A percentile compares a stretch with the other conserved stretches of the same genome.
Evolutionary conservation across 306 rosid species (phyloP).

Genomic region (Leucaena leucocephala): DNA sequence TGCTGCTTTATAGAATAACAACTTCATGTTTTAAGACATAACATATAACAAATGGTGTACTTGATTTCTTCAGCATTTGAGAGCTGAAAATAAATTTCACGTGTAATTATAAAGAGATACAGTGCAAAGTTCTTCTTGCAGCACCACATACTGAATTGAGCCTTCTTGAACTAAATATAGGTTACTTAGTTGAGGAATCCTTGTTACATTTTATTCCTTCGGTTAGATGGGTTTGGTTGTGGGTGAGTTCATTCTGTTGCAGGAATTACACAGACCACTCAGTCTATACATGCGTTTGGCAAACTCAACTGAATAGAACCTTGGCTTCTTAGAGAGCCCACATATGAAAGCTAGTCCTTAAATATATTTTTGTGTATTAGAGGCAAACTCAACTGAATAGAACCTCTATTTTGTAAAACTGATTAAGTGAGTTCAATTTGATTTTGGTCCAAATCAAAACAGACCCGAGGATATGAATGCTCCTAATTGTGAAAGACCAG

Average conservation of each 20-base stretch:
- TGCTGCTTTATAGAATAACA: not conserved
- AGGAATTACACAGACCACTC: not conserved
- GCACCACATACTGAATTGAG: slow-evolving; percentile 1
- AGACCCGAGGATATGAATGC: not conserved
- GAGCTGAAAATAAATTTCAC: not conserved
- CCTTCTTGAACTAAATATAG: not conserved
- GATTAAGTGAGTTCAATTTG: not conserved
- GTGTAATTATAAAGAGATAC: not conserved
- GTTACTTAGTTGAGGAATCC: not conserved
- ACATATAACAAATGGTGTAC: not conserved
- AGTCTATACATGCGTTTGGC: not conserved
- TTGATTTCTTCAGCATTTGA: not conserved
- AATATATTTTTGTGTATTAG: not conserved
- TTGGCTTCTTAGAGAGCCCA: not conserved
- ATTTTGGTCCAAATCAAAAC: not conserved
- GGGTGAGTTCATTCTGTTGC: slow-evolving; percentile 1
- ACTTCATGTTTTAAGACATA: not conserved
- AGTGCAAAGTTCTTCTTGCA: not conserved
- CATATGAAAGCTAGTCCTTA: not conserved
- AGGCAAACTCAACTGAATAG: not conserved
- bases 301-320: no score
- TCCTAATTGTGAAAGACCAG: not conserved
- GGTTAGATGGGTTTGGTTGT: not conserved
- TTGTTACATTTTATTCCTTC: not conserved
- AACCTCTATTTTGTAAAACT: not conserved